Percentiles rank a stretch among this genome's conserved stretches.
These are phyloP conservation scores for Emericellopsis terricola DNA, from an alignment of 495 filamentous ascomycete genomes.

Conservation along the genomic window DNA sequence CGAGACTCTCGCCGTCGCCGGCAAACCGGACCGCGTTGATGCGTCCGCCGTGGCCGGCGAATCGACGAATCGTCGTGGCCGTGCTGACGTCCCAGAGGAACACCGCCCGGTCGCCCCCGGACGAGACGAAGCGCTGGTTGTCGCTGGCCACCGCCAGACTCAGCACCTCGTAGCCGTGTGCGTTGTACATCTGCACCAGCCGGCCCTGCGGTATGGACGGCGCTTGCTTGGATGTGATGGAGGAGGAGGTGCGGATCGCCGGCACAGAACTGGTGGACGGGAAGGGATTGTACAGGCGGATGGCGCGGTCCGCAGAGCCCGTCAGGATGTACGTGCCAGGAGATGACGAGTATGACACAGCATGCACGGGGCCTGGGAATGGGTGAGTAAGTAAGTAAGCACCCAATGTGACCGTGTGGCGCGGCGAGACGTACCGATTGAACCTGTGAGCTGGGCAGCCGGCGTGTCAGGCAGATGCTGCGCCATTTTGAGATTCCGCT, in stretches of 20 bases:
- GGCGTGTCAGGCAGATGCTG: slow-evolving; percentile 25
- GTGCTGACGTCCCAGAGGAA: slow-evolving; percentile 89
- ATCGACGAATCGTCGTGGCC: slow-evolving; percentile 54
- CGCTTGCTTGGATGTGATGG: neutral
- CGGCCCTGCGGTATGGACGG: slow-evolving; percentile 14
- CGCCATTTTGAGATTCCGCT: slow-evolving; percentile 11
- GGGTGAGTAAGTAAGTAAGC: neutral
- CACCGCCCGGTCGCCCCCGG: slow-evolving; percentile 74
- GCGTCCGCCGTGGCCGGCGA: slow-evolving; percentile 46
- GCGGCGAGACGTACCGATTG: slow-evolving; percentile 13
- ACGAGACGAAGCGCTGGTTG: slow-evolving; percentile 66
- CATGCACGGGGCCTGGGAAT: slow-evolving; percentile 48
- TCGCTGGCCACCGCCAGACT: slow-evolving; percentile 53
- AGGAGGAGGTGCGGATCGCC: slow-evolving; percentile 3
- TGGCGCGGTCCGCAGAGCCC: slow-evolving; percentile 66
- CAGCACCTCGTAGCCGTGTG: slow-evolving; percentile 82
- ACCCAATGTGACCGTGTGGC: no score
- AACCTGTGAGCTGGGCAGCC: slow-evolving; percentile 23
- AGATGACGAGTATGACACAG: slow-evolving; percentile 50
- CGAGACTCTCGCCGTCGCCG: slow-evolving; percentile 47
- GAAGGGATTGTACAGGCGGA: slow-evolving; percentile 61
- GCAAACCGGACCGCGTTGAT: slow-evolving; percentile 67
- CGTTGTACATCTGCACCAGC: slow-evolving; percentile 71
- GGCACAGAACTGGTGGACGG: slow-evolving; percentile 20
- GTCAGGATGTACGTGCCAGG: slow-evolving; percentile 64